phyloP scores from a whole-genome alignment of 495 filamentous ascomycete species.

The Xylaria longipes region DNA sequence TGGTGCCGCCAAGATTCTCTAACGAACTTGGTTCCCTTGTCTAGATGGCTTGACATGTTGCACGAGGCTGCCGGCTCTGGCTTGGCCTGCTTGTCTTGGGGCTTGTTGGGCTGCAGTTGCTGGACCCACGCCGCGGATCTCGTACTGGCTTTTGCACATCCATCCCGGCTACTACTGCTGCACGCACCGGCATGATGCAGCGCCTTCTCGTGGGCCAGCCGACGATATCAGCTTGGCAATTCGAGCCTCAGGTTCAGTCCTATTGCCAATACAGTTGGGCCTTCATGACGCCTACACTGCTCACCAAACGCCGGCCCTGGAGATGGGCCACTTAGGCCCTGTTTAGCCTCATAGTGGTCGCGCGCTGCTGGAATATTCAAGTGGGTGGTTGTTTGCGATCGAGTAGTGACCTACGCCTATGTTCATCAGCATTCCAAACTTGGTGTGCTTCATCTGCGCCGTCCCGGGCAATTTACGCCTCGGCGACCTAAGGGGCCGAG shows the following conservation, averaged over 20 bases:
- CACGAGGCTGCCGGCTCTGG: conserved; percentile 16
- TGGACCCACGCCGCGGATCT: conserved; percentile 2
- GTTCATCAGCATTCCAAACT: conserved; percentile 11
- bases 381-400: conserved; percentile 13
- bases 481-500: conserved; percentile 11
- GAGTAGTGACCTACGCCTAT: neutral
- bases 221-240: conserved; percentile 5
- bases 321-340: neutral
- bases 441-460: neutral
- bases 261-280: neutral
- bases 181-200: conserved; percentile 15
- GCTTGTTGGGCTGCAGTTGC: conserved; percentile 11
- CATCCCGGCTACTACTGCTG: conserved; percentile 11
- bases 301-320: neutral
- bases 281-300: conserved; percentile 24
- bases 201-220: conserved; percentile 21
- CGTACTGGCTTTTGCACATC: neutral
- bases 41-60: conserved; percentile 13
- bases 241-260: conserved; percentile 14
- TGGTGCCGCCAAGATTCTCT: conserved; percentile 1
- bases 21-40: neutral
- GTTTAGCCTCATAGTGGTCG: neutral
- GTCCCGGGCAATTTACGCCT: conserved; percentile 12
- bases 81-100: conserved; percentile 5
- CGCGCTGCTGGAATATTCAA: neutral